Evolutionary conservation across 805 yeast genomes (phyloP), one percentile per base, ranked within the genome.

Genomic region (Phaffomyces antillensis): DNA sequence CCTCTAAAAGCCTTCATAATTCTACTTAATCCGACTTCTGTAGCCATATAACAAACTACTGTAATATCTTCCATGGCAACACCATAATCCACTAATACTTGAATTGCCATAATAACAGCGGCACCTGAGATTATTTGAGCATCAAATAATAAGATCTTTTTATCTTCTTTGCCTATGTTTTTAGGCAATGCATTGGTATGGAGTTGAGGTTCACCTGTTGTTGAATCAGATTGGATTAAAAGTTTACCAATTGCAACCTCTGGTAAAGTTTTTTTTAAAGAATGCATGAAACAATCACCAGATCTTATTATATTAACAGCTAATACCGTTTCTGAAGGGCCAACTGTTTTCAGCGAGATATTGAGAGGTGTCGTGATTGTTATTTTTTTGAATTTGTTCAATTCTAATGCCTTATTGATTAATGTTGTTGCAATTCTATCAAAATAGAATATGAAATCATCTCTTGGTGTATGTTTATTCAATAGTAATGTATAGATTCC

Each of bases 51-150:
- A 6, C 83, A 67, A 12, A 88, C 79, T 43, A 89, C 70, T 2
- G 81, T 74, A 20, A 93, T 83, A 51, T 84, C 75, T 28, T 71
- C 66, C 40, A 76, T 73, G 9, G 61, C 54, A 20, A 87, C 82
- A 7, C 82, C 84, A 59, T 91, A 95, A 58, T 91, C 98, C 15
- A 86, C 53, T 40, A 91, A 66, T 4, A 91, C 89, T 55, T 88
- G 93, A 38, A 87, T 77, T 0, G 97, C 96, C 98, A 91, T 93
- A 37, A 88, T 84, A 2, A 90, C 82, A 0, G 96, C 96, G 0
- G 96, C 95, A 2, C 98, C 99, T 28, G 95, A 81, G 30, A 87
- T 82, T 40, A 88, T 72, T 60, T 91, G 96, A 0, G 96, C 87
- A 59, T 91, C 97, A 57, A 87, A 77, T 40, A 91, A 64, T 9